Conservation (phyloP, 2,329 filamentous ascomycete genomes). For the Xylaria sp. region DNA sequence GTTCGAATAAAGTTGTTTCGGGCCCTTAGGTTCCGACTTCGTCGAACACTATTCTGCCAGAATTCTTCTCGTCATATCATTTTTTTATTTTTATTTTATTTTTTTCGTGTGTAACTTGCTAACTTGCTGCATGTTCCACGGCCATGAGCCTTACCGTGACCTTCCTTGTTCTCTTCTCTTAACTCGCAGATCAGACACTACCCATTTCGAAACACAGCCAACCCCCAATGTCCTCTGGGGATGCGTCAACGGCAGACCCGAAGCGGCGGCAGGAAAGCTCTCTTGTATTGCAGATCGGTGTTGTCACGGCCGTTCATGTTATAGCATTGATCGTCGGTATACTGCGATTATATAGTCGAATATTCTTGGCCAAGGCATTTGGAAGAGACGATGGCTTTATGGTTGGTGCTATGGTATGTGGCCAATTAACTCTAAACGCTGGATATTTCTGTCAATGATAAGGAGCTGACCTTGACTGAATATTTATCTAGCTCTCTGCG, state of each 20-base stretch:
- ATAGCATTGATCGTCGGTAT: slow-evolving; percentile 18
- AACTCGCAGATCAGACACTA: background rate
- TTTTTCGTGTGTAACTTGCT: background rate
- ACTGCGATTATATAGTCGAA: slow-evolving; percentile 31
- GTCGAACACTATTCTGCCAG: background rate
- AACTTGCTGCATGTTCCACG: background rate
- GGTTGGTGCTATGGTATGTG: slow-evolving; percentile 43
- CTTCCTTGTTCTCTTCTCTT: slow-evolving; percentile 2
- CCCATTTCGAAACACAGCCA: background rate
- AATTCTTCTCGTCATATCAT: slow-evolving; percentile 1
- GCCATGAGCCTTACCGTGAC: background rate
- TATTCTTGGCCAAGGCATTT: slow-evolving; percentile 34
- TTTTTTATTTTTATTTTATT: too few relatives aligned
- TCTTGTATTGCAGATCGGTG: slow-evolving; percentile 24
- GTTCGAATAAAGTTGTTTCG: slow-evolving; percentile 17
- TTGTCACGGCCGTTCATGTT: slow-evolving; percentile 18
- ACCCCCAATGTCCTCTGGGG: slow-evolving; percentile 9
- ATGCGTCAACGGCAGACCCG: slow-evolving; percentile 14
- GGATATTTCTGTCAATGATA: background rate
- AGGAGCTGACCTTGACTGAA: slow-evolving; percentile 5
- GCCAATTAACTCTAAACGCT: background rate
- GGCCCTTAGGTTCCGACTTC: background rate
- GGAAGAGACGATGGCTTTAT: slow-evolving; percentile 48
- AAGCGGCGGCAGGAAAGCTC: slow-evolving; percentile 16
- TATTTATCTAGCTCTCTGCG: slow-evolving; percentile 42